Base-by-base conservation (phyloP, 768 basidiomycete species). In the Lactifluus volemus region DNA sequence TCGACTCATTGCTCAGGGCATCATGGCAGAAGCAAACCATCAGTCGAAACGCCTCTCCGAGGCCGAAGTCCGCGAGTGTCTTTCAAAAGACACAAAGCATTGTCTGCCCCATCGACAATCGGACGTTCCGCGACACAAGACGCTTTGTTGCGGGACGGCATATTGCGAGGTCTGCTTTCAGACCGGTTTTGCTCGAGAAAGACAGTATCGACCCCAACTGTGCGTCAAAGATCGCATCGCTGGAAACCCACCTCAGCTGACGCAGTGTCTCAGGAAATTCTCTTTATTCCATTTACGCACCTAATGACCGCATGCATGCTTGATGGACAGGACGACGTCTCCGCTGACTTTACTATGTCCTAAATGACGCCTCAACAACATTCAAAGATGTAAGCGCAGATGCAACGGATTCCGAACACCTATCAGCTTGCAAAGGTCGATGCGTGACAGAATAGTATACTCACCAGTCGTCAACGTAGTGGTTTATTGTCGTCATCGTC, bases 131-230 rank as follows among this genome's bases (percentile, higher is more conserved):
- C 67, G 93, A 98, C 70, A 92, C 95, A 89, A 90, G 74, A 95
- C 92, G 3, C 96, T 96, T 2, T 98, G 96, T 74, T 98, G 96
- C 77, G 84, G 82, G 67, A 91, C 86, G 47, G 69, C 81, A 11
- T 99, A 90, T 74, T 98, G 96, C 79, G 95, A 98, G 74, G 96
- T 98, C 73, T 98, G 96, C 76, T 89, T 99, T 64, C 90, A 95
- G 72, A 93, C 90, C 45, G 82, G 94, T 73, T n/a, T 79, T 99
- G 53, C 82, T 96, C 65, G 96, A 98, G 73, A 85, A 91, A 73
- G 94, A 97, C 76, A 98, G 98, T 73, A 76, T 88, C 59, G 98
- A 96, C 74, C 95, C 92, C 8, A 84, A 85, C 66, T 98, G 97
- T 73, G 80, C 84, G 65, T 86, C 87, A 73, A 93, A 89, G 75